Base-by-base conservation (phyloP, 2,329 filamentous ascomycete species). In the Curvularia sp. region DNA sequence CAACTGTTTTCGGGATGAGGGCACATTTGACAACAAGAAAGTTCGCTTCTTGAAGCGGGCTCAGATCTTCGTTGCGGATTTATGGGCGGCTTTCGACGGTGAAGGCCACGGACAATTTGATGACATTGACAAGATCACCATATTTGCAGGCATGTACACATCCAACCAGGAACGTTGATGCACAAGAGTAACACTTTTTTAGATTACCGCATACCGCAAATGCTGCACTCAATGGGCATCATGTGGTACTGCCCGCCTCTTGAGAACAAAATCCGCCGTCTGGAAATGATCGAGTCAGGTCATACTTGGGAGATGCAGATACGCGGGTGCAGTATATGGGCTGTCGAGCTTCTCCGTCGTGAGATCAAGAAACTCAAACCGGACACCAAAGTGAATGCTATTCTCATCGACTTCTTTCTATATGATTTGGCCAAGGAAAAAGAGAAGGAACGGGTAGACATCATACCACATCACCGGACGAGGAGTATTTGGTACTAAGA, bases 151-250 rank as follows among this genome's bases (percentile, higher is more conserved):
- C 84, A 76, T 42, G 66, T 53, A 9, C 7, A 19, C 12, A 19
- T 7, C 19, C n/a, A 12, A 15, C 43, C 36, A 19, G 1, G 10
- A 19, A 27, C 6, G 7, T 7, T 0, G 19, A 12, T 21, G 9
- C 10, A 25, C 39, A 43, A 27, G 5, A 53, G 27, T 59, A 18
- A 45, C 13, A 1, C 13, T 32, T 51, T n/a, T 49, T 7, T 53
- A 84, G 95, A 99, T 80, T 99, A 99, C 74, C 90, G 95, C 42
- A 89, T 99, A 53, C 96, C 96, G 13, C 95, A 99, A 79, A 95
- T 97, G 67, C 84, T 99, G 32, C 87, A 93, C 69, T 87, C 87
- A 9, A 82, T 98, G 43, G 91, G 91, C 18, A 94, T 93, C 57
- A 80, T 99, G 49, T 87, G 86, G 69, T 97, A 95, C 78, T 93